phyloP scores from a whole-genome alignment of 108 stramenopile genomes.

The Cylindrotheca fusiformis region DNA sequence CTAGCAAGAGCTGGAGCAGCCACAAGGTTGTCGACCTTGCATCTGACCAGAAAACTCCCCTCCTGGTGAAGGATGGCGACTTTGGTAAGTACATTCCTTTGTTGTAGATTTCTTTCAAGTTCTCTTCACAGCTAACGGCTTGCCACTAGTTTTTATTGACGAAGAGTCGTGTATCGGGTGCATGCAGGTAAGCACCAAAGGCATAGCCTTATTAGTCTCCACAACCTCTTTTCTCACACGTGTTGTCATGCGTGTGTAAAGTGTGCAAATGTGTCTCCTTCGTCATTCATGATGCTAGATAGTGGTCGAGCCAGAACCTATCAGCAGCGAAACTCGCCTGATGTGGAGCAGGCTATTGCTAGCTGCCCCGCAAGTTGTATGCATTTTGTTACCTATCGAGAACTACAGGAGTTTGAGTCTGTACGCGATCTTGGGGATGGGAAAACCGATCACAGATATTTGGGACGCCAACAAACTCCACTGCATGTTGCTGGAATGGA shows the following conservation, averaged over 20 bases:
- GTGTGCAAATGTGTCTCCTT: constrained; percentile 65
- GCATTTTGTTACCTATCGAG: constrained; percentile 67
- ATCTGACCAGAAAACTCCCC: constrained; percentile 51
- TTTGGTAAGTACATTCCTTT: constrained; percentile 39
- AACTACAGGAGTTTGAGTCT: constrained; percentile 66
- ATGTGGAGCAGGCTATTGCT: constrained; percentile 58
- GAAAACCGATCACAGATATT: constrained; percentile 51
- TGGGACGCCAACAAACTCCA: constrained; percentile 43
- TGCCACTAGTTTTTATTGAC: constrained; percentile 65
- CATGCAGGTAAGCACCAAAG: constrained; percentile 21
- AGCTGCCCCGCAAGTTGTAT: constrained; percentile 82
- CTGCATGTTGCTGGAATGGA: constrained; percentile 69
- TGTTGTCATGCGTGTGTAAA: background rate
- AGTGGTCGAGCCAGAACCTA: constrained; percentile 77
- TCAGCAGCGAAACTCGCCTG: constrained; percentile 48
- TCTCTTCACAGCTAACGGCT: background rate
- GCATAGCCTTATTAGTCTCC: background rate
- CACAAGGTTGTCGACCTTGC: constrained; percentile 71
- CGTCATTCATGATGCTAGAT: constrained; percentile 67
- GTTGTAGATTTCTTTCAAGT: background rate
- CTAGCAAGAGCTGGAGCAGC: constrained; percentile 46
- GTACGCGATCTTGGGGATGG: constrained; percentile 65
- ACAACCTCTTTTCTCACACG: background rate
- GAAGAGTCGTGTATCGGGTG: constrained; percentile 90
- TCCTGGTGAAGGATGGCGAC: constrained; percentile 67